These are phyloP conservation scores for Rhododendron henanense DNA, from an alignment of 148 eudicot genomes.

Conservation along the genomic window DNA sequence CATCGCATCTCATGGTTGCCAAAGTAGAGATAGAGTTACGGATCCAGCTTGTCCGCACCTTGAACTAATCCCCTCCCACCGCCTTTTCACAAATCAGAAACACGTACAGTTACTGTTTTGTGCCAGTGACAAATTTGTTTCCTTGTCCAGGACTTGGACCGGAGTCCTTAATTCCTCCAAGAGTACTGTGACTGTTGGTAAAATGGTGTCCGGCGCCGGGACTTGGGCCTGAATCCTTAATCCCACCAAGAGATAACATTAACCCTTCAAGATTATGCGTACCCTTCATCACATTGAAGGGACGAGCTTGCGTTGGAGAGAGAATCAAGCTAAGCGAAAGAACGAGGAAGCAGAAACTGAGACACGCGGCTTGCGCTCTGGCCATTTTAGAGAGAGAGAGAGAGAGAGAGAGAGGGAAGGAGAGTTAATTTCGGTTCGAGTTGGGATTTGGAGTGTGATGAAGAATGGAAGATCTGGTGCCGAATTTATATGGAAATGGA, in stretches of 20 bases:
- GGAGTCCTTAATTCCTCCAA: constrained; percentile 12
- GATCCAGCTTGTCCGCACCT: no score
- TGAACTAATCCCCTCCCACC: no score
- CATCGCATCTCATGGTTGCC: background rate
- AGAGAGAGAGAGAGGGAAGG: background rate
- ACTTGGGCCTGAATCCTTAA: constrained; percentile 11
- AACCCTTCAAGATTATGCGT: background rate
- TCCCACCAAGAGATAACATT: constrained; percentile 4
- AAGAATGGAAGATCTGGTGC: background rate
- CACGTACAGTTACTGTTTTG: background rate
- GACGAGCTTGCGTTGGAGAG: constrained; percentile 9
- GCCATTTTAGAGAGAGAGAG: constrained; percentile 1
- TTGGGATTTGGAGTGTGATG: background rate
- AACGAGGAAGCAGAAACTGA: background rate
- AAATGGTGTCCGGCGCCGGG: background rate
- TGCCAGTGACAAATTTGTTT: constrained; percentile 8
- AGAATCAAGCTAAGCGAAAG: background rate
- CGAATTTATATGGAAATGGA: background rate
- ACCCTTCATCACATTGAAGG: background rate
- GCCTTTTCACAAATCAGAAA: no score
- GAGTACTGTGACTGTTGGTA: background rate
- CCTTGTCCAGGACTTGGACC: constrained; percentile 14
- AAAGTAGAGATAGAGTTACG: background rate
- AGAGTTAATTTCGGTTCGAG: no score
- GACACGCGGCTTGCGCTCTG: background rate